These are phyloP conservation scores for Trichophyton schoenleinii DNA, from an alignment of 2,329 filamentous ascomycete species.

Conservation along the genomic window DNA sequence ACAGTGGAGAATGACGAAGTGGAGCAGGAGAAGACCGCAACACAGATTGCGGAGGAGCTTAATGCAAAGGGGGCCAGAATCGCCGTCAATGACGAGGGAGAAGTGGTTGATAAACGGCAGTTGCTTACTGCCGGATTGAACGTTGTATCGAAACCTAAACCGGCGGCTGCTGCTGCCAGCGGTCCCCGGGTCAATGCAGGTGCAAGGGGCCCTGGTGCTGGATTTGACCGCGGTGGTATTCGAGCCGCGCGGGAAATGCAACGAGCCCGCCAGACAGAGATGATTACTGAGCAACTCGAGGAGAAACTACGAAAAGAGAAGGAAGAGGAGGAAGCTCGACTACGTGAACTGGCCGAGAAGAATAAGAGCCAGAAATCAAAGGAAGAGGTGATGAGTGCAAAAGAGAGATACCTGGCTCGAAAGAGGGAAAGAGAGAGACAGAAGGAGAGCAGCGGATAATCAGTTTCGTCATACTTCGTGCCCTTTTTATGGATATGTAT, in stretches of 20 bases:
- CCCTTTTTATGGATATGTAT: neutral
- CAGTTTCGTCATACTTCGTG: too few species aligned
- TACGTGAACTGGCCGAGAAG: slow-evolving; percentile 41
- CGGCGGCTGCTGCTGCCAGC: slow-evolving; percentile 12
- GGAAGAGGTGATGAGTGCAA: slow-evolving; percentile 46
- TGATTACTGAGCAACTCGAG: slow-evolving; percentile 49
- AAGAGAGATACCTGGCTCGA: slow-evolving; percentile 48
- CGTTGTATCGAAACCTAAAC: slow-evolving; percentile 43
- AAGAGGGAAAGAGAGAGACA: slow-evolving; percentile 40
- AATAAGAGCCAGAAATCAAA: slow-evolving; percentile 48
- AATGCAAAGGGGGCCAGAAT: slow-evolving; percentile 41
- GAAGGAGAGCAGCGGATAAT: slow-evolving; percentile 11
- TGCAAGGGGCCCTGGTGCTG: slow-evolving; percentile 14
- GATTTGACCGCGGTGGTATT: slow-evolving; percentile 18
- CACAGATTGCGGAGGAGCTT: slow-evolving; percentile 44
- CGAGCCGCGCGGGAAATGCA: slow-evolving; percentile 32
- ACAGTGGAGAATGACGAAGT: slow-evolving; percentile 25
- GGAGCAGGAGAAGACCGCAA: slow-evolving; percentile 35
- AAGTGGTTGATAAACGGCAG: slow-evolving; percentile 52
- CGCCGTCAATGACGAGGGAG: slow-evolving; percentile 50
- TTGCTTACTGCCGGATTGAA: slow-evolving; percentile 51
- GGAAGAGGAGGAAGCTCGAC: slow-evolving; percentile 45
- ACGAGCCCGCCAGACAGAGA: slow-evolving; percentile 45
- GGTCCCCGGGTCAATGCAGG: neutral
- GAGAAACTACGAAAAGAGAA: slow-evolving; percentile 42